Evolutionary conservation across 306 rosid species (phyloP).

Genomic region (Oxytropis ochrocephala): DNA sequence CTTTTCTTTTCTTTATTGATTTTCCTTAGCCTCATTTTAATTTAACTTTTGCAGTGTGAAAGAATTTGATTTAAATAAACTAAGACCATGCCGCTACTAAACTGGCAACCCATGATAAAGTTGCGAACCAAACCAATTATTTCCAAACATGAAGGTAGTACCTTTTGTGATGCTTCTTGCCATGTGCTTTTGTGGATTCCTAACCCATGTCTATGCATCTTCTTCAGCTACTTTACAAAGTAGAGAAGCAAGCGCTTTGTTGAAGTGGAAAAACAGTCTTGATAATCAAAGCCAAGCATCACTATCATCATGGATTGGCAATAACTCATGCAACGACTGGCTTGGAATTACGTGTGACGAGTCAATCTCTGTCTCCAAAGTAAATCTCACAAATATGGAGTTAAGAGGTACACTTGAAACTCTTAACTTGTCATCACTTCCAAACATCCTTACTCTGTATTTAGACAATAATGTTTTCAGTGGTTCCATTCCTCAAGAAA

Average conservation of each 20-base stretch:
- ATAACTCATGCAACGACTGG: conserved; percentile 3
- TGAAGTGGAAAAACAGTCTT: conserved; percentile 19
- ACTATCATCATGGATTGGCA: conserved; percentile 9
- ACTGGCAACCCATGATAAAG: too few relatives aligned
- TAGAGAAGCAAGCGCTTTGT: background rate
- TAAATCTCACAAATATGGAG: background rate
- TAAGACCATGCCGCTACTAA: too few relatives aligned
- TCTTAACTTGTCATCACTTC: conserved; percentile 15
- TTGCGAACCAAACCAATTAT: too few relatives aligned
- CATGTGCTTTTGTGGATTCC: background rate
- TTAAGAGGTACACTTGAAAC: conserved; percentile 14
- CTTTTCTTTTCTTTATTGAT: too few relatives aligned
- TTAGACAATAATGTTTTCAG: background rate
- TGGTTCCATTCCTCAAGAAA: conserved; percentile 23
- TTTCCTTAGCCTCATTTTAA: too few relatives aligned
- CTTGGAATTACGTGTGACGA: conserved; percentile 5
- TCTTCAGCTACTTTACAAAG: too few relatives aligned
- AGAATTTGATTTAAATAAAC: too few relatives aligned
- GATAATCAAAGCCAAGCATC: background rate
- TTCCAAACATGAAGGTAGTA: background rate
- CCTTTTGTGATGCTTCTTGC: background rate
- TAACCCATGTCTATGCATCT: background rate
- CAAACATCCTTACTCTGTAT: background rate
- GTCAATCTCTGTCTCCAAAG: background rate
- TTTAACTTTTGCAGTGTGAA: too few relatives aligned